phyloP scores from a whole-genome alignment of 148 eudicot genomes.

The Rhododendron ovatum region DNA sequence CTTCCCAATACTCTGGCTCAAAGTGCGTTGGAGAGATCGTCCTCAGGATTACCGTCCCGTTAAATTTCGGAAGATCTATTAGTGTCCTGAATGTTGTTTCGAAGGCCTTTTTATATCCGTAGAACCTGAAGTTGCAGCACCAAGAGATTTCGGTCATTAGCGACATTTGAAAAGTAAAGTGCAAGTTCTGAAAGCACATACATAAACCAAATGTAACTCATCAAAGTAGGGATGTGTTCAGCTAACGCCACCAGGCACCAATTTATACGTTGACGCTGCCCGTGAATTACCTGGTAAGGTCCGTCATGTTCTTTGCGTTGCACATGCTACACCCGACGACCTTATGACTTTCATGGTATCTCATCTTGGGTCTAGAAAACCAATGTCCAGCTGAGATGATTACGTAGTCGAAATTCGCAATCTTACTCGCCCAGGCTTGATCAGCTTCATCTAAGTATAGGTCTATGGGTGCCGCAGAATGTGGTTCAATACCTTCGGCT shows the following conservation, averaged over 20 bases:
- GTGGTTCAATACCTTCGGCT: background rate
- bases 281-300: slow-evolving; percentile 21
- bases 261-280: too few relatives aligned
- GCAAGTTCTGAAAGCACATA: background rate
- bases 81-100: slow-evolving; percentile 33
- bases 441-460: slow-evolving; percentile 13
- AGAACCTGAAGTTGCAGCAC: background rate
- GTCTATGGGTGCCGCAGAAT: slow-evolving; percentile 20
- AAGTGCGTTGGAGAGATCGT: slow-evolving; percentile 48
- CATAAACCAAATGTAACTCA: background rate
- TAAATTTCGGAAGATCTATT: slow-evolving; percentile 23
- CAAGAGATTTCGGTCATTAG: background rate
- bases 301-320: slow-evolving; percentile 24
- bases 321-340: slow-evolving; percentile 44
- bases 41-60: slow-evolving; percentile 33
- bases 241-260: background rate
- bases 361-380: slow-evolving; percentile 30
- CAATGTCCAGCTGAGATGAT: slow-evolving; percentile 43
- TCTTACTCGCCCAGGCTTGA: slow-evolving; percentile 25
- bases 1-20: slow-evolving; percentile 34
- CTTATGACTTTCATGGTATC: slow-evolving; percentile 26
- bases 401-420: slow-evolving; percentile 29
- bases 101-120: slow-evolving; percentile 35
- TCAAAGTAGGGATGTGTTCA: too few relatives aligned
- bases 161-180: background rate